Conservation (phyloP, 2,329 filamentous ascomycete genomes). For the Penicillium frequentans region DNA sequence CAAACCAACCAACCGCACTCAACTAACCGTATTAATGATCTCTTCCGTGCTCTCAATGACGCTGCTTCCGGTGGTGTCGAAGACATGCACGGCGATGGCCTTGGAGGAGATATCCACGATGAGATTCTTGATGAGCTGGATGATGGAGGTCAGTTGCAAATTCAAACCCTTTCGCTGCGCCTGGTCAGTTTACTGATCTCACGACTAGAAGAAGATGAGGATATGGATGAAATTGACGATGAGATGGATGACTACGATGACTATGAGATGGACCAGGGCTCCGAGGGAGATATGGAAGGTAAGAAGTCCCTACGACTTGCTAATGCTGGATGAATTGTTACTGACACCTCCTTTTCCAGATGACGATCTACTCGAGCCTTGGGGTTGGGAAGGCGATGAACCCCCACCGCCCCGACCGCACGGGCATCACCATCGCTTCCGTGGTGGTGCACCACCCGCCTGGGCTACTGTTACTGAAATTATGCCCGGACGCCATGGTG, state of each 20-base stretch:
- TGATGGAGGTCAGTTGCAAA: conserved; percentile 51
- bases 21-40: conserved; percentile 46
- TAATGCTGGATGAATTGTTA: conserved; percentile 5
- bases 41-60: conserved; percentile 46
- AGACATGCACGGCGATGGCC: conserved; percentile 44
- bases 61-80: conserved; percentile 42
- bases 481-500: conserved; percentile 52
- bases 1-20: conserved; percentile 41
- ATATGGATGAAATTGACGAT: conserved; percentile 48
- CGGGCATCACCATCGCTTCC: conserved; percentile 52
- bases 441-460: conserved; percentile 55
- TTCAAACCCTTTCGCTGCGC: background rate
- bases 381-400: conserved; percentile 57
- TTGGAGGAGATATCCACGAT: conserved; percentile 50
- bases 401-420: conserved; percentile 44
- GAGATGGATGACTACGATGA: conserved; percentile 48
- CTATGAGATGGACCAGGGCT: conserved; percentile 46
- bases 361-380: conserved; percentile 43
- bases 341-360: conserved; percentile 35
- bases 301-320: background rate
- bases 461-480: conserved; percentile 64
- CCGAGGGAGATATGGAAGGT: conserved; percentile 41
- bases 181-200: conserved; percentile 26
- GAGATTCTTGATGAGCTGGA: conserved; percentile 56
- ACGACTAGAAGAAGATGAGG: conserved; percentile 56